phyloP scores from a whole-genome alignment of 441 rosid species.

The Croton laevigatus region DNA sequence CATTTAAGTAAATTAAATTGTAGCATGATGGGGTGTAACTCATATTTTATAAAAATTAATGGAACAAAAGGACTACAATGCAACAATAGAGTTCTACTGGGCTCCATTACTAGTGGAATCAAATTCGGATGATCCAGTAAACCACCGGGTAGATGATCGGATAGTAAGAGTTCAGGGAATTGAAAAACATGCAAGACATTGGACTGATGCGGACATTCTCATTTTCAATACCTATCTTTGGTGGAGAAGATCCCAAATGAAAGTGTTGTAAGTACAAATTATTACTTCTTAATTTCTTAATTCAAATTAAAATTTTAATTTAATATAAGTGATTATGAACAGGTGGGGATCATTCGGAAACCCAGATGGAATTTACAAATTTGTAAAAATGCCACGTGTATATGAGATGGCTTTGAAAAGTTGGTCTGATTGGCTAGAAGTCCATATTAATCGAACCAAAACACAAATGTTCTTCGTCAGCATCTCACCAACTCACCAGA shows the following conservation, averaged over 20 bases:
- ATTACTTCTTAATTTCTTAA: neutral
- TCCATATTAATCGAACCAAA: slow-evolving; percentile 49
- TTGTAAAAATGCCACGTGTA: slow-evolving; percentile 60
- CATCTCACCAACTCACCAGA: slow-evolving; percentile 89
- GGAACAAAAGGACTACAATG: slow-evolving; percentile 68
- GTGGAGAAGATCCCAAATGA: slow-evolving; percentile 96
- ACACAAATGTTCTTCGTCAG: slow-evolving; percentile 69
- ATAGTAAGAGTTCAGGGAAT: slow-evolving; percentile 78
- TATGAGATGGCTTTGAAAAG: slow-evolving; percentile 85
- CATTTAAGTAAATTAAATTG: too few species aligned
- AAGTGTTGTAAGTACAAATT: slow-evolving; percentile 60
- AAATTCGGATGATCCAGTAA: slow-evolving; percentile 89
- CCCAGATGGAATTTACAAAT: slow-evolving; percentile 63
- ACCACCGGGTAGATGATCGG: slow-evolving; percentile 66
- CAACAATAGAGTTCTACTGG: slow-evolving; percentile 88
- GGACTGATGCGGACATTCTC: slow-evolving; percentile 84
- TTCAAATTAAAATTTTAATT: too few species aligned
- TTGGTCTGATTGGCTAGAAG: slow-evolving; percentile 84
- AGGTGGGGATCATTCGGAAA: slow-evolving; percentile 66
- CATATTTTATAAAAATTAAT: neutral
- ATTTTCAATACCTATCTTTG: slow-evolving; percentile 85
- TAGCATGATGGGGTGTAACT: too few species aligned
- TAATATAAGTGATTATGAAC: neutral
- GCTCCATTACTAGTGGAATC: slow-evolving; percentile 91
- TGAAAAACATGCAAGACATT: slow-evolving; percentile 72